These are phyloP conservation scores for Aspergillus neotritici DNA, from an alignment of 2,329 filamentous ascomycete genomes.

Conservation along the genomic window DNA sequence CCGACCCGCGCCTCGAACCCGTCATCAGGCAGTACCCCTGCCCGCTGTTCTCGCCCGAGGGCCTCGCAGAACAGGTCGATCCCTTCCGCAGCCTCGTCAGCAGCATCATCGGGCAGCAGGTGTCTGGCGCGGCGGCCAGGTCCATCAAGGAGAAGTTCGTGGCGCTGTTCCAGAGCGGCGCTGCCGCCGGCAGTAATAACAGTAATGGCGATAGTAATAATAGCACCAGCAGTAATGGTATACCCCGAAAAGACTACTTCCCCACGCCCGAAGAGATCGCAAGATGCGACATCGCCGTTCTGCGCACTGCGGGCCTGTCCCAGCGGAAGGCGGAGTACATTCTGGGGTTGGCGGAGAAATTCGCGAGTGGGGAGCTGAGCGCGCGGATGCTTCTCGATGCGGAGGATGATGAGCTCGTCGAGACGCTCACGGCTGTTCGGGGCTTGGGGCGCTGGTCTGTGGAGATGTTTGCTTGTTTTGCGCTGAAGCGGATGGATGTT, in stretches of 20 bases:
- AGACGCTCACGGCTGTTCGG: conserved; percentile 75
- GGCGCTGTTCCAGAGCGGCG: conserved; percentile 53
- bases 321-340: conserved; percentile 96
- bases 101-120: conserved; percentile 93
- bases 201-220: too few relatives aligned
- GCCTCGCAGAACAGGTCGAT: conserved; percentile 77
- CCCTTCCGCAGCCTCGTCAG: conserved; percentile 78
- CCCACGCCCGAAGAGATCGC: conserved; percentile 72
- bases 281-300: conserved; percentile 54
- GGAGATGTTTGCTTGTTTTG: conserved; percentile 97
- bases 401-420: conserved; percentile 78
- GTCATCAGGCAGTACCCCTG: conserved; percentile 73
- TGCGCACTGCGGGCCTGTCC: conserved; percentile 82
- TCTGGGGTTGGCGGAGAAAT: conserved; percentile 76
- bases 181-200: too few relatives aligned
- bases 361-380: conserved; percentile 66
- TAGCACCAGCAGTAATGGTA: too few relatives aligned
- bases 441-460: conserved; percentile 87
- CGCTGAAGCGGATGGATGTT: conserved; percentile 88
- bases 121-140: conserved; percentile 83
- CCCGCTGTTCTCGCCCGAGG: conserved; percentile 71
- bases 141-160: conserved; percentile 86
- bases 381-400: conserved; percentile 70
- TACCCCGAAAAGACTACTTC: conserved; percentile 45
- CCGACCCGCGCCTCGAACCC: conserved; percentile 65